Evolutionary conservation across 768 basidiomycete species (phyloP).

Genomic region (Hysterangium stoloniferum): DNA sequence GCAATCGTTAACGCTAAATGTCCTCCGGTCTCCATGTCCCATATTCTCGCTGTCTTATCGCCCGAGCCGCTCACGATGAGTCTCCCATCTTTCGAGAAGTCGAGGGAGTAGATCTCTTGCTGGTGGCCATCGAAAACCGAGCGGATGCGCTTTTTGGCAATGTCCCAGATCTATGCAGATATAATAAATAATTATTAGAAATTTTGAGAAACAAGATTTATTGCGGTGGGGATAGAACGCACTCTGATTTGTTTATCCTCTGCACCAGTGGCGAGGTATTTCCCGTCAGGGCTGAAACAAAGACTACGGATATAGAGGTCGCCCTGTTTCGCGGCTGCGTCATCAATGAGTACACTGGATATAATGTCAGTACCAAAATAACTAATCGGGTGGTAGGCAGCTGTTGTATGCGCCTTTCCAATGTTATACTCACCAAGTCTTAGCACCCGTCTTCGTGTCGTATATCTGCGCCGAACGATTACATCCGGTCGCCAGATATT

Average conservation of each 20-base stretch:
- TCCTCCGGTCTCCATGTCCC: constrained; percentile 45
- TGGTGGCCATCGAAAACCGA: constrained; percentile 82
- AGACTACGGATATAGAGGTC: constrained; percentile 89
- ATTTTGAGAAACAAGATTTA: too few species aligned
- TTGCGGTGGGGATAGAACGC: too few species aligned
- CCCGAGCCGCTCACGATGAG: constrained; percentile 88
- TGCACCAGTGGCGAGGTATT: constrained; percentile 69
- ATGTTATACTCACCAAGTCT: constrained; percentile 79
- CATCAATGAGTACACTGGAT: constrained; percentile 67
- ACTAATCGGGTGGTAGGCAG: neutral
- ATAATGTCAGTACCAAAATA: neutral
- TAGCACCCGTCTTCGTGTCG: constrained; percentile 78
- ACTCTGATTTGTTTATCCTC: constrained; percentile 93
- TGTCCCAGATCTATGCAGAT: constrained; percentile 76
- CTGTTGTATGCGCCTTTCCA: neutral
- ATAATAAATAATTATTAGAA: neutral
- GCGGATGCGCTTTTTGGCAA: constrained; percentile 68
- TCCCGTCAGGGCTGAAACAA: constrained; percentile 68
- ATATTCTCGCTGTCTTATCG: constrained; percentile 55
- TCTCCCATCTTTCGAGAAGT: constrained; percentile 81
- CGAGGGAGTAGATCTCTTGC: constrained; percentile 91
- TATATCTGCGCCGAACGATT: constrained; percentile 95
- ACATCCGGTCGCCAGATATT: constrained; percentile 89
- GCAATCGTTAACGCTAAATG: constrained; percentile 39
- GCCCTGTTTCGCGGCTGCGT: constrained; percentile 59